Conservation (phyloP, 148 eudicot species). For the Arbutus unedo region DNA sequence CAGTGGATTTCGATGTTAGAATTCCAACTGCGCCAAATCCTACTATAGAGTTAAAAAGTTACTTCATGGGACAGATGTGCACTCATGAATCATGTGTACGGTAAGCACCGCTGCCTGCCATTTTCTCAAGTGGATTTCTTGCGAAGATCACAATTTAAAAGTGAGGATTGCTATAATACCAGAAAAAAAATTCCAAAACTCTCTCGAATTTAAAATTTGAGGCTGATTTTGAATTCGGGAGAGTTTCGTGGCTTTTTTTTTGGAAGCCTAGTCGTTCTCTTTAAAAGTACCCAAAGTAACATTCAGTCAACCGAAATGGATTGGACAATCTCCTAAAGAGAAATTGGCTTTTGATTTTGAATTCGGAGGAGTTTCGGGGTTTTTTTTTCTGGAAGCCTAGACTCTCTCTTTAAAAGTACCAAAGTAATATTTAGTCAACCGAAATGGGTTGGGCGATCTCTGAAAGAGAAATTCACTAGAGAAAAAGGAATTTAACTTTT, state of each 20-base stretch:
- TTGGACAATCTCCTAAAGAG: no score
- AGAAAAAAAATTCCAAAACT: no score
- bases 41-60: neutral
- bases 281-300: no score
- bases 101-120: neutral
- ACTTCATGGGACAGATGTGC: neutral
- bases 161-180: no score
- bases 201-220: no score
- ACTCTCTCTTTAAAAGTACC: neutral
- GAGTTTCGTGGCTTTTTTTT: no score
- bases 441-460: neutral
- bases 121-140: constrained; percentile 7
- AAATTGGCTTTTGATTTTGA: no score
- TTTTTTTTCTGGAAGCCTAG: no score
- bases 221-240: no score
- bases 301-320: no score
- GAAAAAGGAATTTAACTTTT: neutral
- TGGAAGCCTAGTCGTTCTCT: no score
- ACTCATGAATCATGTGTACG: neutral
- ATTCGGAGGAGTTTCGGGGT: no score
- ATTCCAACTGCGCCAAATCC: neutral
- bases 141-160: neutral
- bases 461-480: neutral
- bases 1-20: neutral
- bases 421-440: neutral